Conservation (phyloP, 768 basidiomycete species). For the Lactarius psammicola region DNA sequence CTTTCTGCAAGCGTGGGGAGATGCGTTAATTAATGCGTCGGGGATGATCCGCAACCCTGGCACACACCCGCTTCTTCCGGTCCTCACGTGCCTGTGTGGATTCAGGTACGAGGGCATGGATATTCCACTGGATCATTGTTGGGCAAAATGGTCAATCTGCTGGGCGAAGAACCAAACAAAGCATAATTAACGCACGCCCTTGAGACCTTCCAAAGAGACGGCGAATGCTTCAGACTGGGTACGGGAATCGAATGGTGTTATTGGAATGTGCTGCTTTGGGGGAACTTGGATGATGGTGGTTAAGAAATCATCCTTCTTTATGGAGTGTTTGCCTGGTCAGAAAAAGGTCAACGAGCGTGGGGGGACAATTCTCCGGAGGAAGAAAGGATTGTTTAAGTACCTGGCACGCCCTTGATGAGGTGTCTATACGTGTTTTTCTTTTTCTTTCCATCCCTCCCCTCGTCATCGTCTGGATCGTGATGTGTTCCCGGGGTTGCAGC, state of each 20-base stretch:
- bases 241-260: conserved; percentile 25
- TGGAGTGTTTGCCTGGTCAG: conserved; percentile 27
- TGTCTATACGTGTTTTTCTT: conserved; percentile 31
- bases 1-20: conserved; percentile 23
- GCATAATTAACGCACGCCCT: conserved; percentile 21
- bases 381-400: conserved; percentile 13
- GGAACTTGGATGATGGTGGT: conserved; percentile 25
- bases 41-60: conserved; percentile 7
- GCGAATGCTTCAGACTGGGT: conserved; percentile 28
- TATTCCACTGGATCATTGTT: conserved; percentile 27
- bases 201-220: conserved; percentile 29
- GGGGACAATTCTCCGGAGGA: too few species aligned
- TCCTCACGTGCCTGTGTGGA: conserved; percentile 30
- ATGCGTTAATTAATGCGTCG: background rate
- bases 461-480: conserved; percentile 27
- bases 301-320: conserved; percentile 30
- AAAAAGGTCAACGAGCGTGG: background rate
- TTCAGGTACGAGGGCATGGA: conserved; percentile 30
- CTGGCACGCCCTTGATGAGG: conserved; percentile 30
- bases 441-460: conserved; percentile 30
- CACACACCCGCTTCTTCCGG: conserved; percentile 30
- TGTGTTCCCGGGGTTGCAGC: conserved; percentile 26
- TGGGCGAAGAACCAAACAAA: background rate
- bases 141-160: background rate
- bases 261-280: conserved; percentile 29